Evolutionary conservation across 176 grass and related monocot genomes (phyloP).

Genomic region (Musa beccarii): DNA sequence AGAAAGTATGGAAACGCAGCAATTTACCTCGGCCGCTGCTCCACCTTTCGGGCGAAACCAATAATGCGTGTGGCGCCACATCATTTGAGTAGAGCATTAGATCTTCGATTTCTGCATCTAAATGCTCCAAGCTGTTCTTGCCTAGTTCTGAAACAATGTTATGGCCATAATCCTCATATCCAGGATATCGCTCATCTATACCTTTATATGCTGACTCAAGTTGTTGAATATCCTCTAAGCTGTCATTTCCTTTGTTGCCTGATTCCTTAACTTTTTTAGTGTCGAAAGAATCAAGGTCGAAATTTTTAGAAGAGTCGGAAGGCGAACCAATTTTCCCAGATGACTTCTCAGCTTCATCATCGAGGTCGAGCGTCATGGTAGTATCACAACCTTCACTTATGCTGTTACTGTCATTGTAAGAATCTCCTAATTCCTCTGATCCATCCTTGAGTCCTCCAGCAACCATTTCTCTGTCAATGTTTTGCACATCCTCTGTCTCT

Average conservation of each 20-base stretch:
- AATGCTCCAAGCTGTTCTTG: neutral
- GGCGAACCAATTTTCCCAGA: neutral
- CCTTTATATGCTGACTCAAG: neutral
- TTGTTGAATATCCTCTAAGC: neutral
- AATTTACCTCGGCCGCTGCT: neutral
- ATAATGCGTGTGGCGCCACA: neutral
- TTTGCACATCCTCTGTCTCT: neutral
- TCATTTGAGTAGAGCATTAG: neutral
- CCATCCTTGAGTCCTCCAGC: neutral
- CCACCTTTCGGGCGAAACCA: neutral
- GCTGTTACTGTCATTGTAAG: conserved; percentile 12
- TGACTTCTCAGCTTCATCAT: conserved; percentile 9
- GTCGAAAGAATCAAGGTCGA: neutral
- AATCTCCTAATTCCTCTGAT: neutral
- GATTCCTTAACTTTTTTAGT: neutral
- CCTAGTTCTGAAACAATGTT: too few relatives aligned
- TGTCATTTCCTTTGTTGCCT: neutral
- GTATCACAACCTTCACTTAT: conserved; percentile 2
- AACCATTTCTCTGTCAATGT: neutral
- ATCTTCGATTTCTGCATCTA: neutral
- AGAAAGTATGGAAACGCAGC: neutral
- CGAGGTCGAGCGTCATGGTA: conserved; percentile 18
- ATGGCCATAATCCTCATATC: too few relatives aligned
- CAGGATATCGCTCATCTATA: neutral
- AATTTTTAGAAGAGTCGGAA: neutral